A percentile compares a stretch with the other conserved stretches of the same genome.
Conservation (phyloP, 192 early-diverging fungal species). For the Hyaloraphidium curvatum region DNA sequence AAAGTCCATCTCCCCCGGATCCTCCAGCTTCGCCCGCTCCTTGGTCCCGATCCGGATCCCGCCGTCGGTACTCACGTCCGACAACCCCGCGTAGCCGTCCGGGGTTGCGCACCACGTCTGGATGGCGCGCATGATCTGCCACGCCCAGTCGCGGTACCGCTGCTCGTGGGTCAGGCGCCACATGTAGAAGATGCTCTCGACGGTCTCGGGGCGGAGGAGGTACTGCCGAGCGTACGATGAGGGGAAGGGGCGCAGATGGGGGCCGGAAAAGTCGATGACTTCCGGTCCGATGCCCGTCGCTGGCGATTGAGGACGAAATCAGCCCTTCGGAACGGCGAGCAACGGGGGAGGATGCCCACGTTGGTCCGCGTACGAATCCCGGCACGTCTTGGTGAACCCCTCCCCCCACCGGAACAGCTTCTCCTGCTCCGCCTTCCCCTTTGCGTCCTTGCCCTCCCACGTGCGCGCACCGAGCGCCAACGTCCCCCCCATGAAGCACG, state of each 20-base stretch:
- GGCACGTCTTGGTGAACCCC: too few relatives aligned
- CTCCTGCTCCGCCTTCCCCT: too few relatives aligned
- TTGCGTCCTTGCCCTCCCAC: background rate
- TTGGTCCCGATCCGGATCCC: too few relatives aligned
- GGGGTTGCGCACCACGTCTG: conserved; percentile 1
- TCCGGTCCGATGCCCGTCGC: background rate
- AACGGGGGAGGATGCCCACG: too few relatives aligned
- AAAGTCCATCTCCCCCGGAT: background rate
- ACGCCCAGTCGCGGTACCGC: conserved; percentile 25
- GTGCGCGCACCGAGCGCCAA: background rate
- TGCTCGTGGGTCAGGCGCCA: conserved; percentile 27
- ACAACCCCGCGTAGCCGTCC: conserved; percentile 3
- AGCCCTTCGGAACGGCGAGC: too few relatives aligned
- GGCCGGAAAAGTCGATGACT: background rate
- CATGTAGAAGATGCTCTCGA: conserved; percentile 34
- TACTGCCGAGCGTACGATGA: background rate
- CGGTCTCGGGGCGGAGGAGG: background rate
- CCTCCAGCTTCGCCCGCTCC: too few relatives aligned
- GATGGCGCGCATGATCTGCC: conserved; percentile 11
- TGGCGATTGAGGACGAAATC: too few relatives aligned
- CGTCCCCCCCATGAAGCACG: conserved; percentile 1
- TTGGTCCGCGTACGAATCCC: too few relatives aligned
- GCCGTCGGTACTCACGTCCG: background rate
- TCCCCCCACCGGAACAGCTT: too few relatives aligned
- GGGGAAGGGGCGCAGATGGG: background rate